Base-by-base conservation (phyloP, 768 basidiomycete genomes). In the button mushroom (Agaricus bisporus) region DNA sequence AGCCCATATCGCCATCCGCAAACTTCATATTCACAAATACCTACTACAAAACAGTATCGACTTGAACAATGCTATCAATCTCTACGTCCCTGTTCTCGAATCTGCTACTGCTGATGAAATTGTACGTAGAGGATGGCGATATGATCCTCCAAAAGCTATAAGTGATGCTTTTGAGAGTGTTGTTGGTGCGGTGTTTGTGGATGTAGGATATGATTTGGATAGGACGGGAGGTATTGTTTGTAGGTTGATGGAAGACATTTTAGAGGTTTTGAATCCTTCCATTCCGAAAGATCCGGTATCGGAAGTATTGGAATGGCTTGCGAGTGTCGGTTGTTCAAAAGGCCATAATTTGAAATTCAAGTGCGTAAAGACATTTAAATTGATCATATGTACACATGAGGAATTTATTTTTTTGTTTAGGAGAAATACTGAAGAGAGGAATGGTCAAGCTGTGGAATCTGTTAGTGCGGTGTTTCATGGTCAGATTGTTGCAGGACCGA, bases 81-180 rank as follows among this genome's bases (percentile, higher is more conserved):
- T 75, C 18, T 83, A 84, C 41, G 79, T 82, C 2, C 82, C 83
- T 0, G 62, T 83, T 20, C 74, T 93, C 1, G 71, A 79, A 58
- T 66, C 70, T 0, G 72, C 83, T 42, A 72, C 83, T 0, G 76
- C 73, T 0, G 75, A 77, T 45, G 81, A 88, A 44, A 81, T 89
- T 17, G 78, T 91, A 42, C 64, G 77, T 11, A 74, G 78, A 35
- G 82, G 86, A 5, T 94, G 91, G 91, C 80, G 81, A 60, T 86
- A 84, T 57, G 86, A 91, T 60, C 90, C 91, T 8, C 91, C 93
- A 0, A 95, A 95, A 67, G 85, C 80, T 5, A 69, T 92, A 29
- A 86, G 88, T 52, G 93, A 95, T 62, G 79, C 91, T 4, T 75
- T 95, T 49, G 93, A 95, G 68, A 88, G 91, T 49, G 69, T 95